phyloP scores from a whole-genome alignment of 176 grass and related monocot species.

The Ananas comosus region DNA sequence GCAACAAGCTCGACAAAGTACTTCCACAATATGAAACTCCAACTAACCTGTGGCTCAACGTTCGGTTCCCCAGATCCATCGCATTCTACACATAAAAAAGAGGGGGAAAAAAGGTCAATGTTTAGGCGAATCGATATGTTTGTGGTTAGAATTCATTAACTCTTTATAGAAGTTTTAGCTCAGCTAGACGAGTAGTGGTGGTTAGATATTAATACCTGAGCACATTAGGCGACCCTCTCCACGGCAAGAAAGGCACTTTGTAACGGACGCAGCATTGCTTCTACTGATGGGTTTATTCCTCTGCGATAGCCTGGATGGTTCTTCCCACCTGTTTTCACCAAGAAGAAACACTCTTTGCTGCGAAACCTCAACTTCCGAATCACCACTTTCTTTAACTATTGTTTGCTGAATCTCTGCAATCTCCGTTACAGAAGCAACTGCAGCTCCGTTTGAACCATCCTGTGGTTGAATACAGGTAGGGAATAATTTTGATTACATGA shows the following conservation, averaged over 20 bases:
- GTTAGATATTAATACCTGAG: constrained; percentile 40
- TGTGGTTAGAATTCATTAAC: too few relatives aligned
- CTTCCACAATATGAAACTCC: neutral
- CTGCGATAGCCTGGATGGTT: constrained; percentile 48
- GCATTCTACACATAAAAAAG: constrained; percentile 55
- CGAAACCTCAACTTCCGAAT: constrained; percentile 27
- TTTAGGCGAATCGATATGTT: neutral
- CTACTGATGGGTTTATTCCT: constrained; percentile 34
- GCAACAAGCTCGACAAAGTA: neutral
- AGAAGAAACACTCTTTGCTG: constrained; percentile 71
- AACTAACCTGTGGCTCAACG: constrained; percentile 72
- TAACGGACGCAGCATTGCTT: constrained; percentile 16
- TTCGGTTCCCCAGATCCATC: constrained; percentile 82
- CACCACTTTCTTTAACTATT: constrained; percentile 35
- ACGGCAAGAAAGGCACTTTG: constrained; percentile 58
- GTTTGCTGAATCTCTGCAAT: constrained; percentile 42
- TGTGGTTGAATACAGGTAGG: constrained; percentile 12
- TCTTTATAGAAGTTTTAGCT: too few relatives aligned
- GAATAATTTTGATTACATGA: neutral
- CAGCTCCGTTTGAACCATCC: constrained; percentile 55
- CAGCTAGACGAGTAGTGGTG: neutral
- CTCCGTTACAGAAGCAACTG: constrained; percentile 37
- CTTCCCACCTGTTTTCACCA: constrained; percentile 98
- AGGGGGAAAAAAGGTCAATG: neutral
- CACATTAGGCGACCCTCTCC: constrained; percentile 82